Base-by-base conservation (phyloP, 78 protist genomes). In the Dictyostelium purpureum region DNA sequence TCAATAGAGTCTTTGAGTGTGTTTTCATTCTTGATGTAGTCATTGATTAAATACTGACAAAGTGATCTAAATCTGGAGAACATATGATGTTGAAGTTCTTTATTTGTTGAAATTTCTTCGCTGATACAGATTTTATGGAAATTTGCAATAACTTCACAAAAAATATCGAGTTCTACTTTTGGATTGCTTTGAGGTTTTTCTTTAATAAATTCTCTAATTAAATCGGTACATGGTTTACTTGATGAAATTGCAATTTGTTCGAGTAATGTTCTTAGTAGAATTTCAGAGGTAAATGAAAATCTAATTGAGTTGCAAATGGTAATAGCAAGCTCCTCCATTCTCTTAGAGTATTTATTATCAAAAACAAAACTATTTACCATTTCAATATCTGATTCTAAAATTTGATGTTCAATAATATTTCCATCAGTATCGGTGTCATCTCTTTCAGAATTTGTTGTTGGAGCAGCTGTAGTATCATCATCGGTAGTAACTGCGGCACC, bases 31-130 rank as follows among this genome's bases (percentile, higher is more conserved):
- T n/a, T 18, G 6, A 69, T 69, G 33, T 40, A 69, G 18, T 69
- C 76, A n/a, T 12, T n/a, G 0, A 35, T 24, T 2, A 69, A 10
- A 47, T 51, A 69, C 16, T 69, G 51, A 24, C n/a, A 40, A 24
- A 69, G 51, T 2, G 26, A 69, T 21, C 52, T 33, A 52, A 69
- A 42, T 40, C 76, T 35, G n/a, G 76, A 69, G 40, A 69, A 69
- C 76, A 69, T 69, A n/a, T 69, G 26, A 42, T 40, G 51, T 42
- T 69, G 76, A 18, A 69, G 40, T 40, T 69, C 52, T 11, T 45
- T 5, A 35, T 9, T 40, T 21, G 76, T 40, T 1, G 52, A 14
- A 9, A 69, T 21, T 10, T 2, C 18, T 24, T 69, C 52, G 16
- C 12, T 7, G 4, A 12, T 21, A 9, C 76, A 69, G 7, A 43